Evolutionary conservation across 257 asterid species (phyloP).

Genomic region (Penstemon davidsonii): DNA sequence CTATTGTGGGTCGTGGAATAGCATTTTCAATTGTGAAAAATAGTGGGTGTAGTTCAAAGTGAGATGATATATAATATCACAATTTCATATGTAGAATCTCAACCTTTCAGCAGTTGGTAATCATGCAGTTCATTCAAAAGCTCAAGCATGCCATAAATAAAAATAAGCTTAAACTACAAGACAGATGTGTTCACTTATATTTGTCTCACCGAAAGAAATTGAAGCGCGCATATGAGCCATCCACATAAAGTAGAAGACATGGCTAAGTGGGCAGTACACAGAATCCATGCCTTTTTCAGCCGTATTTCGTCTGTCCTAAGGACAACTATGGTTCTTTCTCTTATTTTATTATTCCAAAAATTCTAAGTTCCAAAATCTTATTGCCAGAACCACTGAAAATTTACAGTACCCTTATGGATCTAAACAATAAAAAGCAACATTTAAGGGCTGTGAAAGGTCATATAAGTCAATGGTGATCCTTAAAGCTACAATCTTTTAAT

Average conservation of each 20-base stretch:
- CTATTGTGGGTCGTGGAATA: slow-evolving; percentile 3
- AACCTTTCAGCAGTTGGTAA: slow-evolving; percentile 22
- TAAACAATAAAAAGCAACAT: slow-evolving; percentile 31
- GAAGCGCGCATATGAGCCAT: slow-evolving; percentile 46
- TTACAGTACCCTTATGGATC: slow-evolving; percentile 17
- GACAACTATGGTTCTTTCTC: slow-evolving; percentile 20
- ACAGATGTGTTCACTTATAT: slow-evolving; percentile 39
- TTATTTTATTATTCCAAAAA: slow-evolving; percentile 25
- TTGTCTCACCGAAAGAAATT: slow-evolving; percentile 31
- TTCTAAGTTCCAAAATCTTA: slow-evolving; percentile 9
- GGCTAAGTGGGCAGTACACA: slow-evolving; percentile 46
- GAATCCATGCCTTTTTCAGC: slow-evolving; percentile 38
- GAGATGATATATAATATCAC: slow-evolving; percentile 5
- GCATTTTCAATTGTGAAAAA: neutral
- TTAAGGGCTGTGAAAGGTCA: slow-evolving; percentile 43
- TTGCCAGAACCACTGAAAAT: slow-evolving; percentile 9
- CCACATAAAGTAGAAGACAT: slow-evolving; percentile 45
- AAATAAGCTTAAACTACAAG: slow-evolving; percentile 25
- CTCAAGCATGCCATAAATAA: slow-evolving; percentile 22
- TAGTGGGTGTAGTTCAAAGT: slow-evolving; percentile 22
- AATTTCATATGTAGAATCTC: slow-evolving; percentile 22
- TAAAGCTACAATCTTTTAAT: slow-evolving; percentile 12
- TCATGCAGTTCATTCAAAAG: slow-evolving; percentile 30
- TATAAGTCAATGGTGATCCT: slow-evolving; percentile 27
- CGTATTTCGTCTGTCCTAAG: slow-evolving; percentile 29